Evolutionary conservation across 2,329 filamentous ascomycete species (phyloP).

Genomic region (Monosporascus sp.): DNA sequence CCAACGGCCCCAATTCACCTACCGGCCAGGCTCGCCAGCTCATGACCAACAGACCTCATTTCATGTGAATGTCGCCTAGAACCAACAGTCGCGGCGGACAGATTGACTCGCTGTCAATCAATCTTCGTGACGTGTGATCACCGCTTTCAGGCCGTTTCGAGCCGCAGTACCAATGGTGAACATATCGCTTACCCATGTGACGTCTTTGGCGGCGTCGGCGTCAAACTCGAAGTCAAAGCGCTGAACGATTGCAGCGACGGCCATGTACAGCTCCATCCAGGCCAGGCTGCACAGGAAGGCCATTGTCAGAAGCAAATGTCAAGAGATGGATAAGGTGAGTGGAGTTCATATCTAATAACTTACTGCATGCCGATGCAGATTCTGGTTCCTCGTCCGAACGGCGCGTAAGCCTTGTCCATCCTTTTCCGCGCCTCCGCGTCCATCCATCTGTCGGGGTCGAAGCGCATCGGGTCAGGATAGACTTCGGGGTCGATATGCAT

Average conservation of each 20-base stretch:
- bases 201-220: slow-evolving; percentile 1
- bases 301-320: too few species aligned
- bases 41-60: too few species aligned
- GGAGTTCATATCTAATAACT: not conserved
- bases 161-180: slow-evolving; percentile 7
- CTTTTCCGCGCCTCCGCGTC: not conserved
- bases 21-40: too few species aligned
- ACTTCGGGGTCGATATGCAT: slow-evolving; percentile 14
- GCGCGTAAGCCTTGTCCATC: slow-evolving; percentile 12
- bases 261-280: slow-evolving; percentile 9
- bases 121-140: too few species aligned
- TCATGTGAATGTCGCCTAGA: too few species aligned
- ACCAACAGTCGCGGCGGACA: too few species aligned
- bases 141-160: not conserved
- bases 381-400: slow-evolving; percentile 14
- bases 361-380: slow-evolving; percentile 19
- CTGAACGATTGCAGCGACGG: slow-evolving; percentile 4
- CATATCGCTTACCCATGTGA: slow-evolving; percentile 7
- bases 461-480: slow-evolving; percentile 9
- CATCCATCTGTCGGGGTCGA: slow-evolving; percentile 21
- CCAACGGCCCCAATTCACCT: too few species aligned
- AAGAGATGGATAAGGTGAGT: not conserved
- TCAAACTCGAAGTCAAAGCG: slow-evolving; percentile 6
- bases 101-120: too few species aligned
- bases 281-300: slow-evolving; percentile 6